Evolutionary conservation across 805 yeast species (phyloP), one percentile per base, ranked within the genome.

Genomic region (Barnettozyma populi): DNA sequence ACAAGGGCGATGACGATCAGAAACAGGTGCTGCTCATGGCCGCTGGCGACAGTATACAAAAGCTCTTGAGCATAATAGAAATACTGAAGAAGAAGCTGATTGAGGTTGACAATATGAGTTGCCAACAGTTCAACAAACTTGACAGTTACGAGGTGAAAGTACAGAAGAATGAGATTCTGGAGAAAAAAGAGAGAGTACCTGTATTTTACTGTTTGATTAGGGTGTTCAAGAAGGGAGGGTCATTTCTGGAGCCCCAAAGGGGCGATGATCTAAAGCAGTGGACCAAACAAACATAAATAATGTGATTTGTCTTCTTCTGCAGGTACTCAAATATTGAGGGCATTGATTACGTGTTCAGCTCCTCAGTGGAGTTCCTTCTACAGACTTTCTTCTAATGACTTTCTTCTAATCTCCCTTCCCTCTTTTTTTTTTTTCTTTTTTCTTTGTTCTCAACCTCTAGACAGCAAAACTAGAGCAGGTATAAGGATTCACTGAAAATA

Each of bases 21-120:
- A 32, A 24, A 18, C 21, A 42, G 4, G 42, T 51, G 9, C 20
- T 57, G 7, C 34, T 59, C 20, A 54, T 58, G 60, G 50, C 55
- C n/a, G 53, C 56, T 10, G 63, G 63, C 10, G 55, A 49, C 8
- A 47, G 46, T 2, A 52, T 58, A 3, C 63, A 60, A 36, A 60
- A 60, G 40, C 32, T 57, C 25, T 34, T 56, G 5, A 51, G 54
- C 38, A 52, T 59, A 2, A 40, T 59, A 27, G 64, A 60, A 46
- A 56, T 60, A 19, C 49, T 55, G 6, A 59, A 60, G 43, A 14
- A 31, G 16, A 53, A 48, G 31, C 25, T 56, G 8, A 44, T 27
- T 10, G 54, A 54, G 16, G 6, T 10, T 2, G 25, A 47, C 16
- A 29, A 23, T 2, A 18, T 31, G 8, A 44, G 41, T 21, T 51